phyloP scores from a whole-genome alignment of 2,329 filamentous ascomycete genomes.

The Colletotrichum caudatum region DNA sequence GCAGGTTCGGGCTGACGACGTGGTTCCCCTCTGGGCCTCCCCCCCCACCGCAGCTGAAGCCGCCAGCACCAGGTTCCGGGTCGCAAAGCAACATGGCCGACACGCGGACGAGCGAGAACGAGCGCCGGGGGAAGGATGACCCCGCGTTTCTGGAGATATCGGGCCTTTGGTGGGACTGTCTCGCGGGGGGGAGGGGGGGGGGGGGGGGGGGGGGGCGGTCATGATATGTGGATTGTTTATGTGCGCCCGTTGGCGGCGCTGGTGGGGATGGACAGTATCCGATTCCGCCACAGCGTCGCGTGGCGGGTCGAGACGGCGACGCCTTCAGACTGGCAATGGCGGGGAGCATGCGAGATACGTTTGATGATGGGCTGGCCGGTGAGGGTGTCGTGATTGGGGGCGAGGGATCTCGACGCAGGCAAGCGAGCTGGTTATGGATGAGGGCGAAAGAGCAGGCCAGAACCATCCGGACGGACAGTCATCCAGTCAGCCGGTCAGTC shows the following conservation, averaged over 20 bases:
- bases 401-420: background rate
- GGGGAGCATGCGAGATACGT: background rate
- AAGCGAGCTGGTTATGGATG: background rate
- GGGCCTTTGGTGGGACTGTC: slow-evolving; percentile 30
- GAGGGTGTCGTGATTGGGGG: too few species aligned
- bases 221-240: background rate
- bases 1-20: background rate
- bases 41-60: background rate
- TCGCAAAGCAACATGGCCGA: background rate
- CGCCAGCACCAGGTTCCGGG: background rate
- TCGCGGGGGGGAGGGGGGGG: background rate
- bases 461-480: background rate
- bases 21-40: background rate
- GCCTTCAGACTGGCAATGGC: background rate
- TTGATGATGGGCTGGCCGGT: background rate
- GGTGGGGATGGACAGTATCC: background rate
- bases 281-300: background rate
- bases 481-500: too few species aligned
- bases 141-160: slow-evolving; percentile 25
- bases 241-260: slow-evolving; percentile 1
- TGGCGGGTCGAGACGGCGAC: background rate
- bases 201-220: too few species aligned
- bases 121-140: slow-evolving; percentile 4
- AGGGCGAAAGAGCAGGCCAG: background rate
- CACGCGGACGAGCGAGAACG: background rate